Percentiles rank a stretch among this genome's conserved stretches.
phyloP scores from a whole-genome alignment of 2,329 filamentous ascomycete genomes.

The Cercospora sojina region DNA sequence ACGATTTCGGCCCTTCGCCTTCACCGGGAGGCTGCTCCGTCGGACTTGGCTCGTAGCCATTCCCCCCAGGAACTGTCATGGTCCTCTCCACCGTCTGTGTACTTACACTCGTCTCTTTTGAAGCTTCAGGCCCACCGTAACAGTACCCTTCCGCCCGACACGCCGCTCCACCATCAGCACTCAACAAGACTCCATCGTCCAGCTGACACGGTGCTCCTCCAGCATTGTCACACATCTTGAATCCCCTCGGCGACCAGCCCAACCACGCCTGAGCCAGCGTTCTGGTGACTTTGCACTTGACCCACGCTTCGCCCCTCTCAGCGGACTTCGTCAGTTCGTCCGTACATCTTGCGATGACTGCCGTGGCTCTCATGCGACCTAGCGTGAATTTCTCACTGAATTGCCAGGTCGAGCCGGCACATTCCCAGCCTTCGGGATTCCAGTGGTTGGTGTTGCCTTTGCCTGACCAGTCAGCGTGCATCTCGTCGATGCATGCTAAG shows the following conservation, averaged over 20 bases:
- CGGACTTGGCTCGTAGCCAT: neutral
- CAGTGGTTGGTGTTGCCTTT: neutral
- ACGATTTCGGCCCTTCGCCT: neutral
- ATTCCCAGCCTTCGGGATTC: neutral
- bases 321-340: neutral
- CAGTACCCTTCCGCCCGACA: slow-evolving; percentile 4
- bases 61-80: neutral
- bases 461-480: neutral
- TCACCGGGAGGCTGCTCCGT: too few relatives aligned
- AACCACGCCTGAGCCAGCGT: neutral
- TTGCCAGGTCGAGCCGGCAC: neutral
- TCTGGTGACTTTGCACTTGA: neutral
- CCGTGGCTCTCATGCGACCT: neutral
- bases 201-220: neutral
- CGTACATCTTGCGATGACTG: neutral
- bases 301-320: neutral
- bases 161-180: neutral
- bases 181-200: neutral
- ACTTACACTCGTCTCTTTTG: neutral
- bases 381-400: neutral
- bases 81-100: neutral
- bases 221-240: neutral
- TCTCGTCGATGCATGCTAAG: neutral
- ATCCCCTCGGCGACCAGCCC: slow-evolving; percentile 2
- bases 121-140: neutral